Conservation (phyloP, 2,329 filamentous ascomycete species). For the Biscogniauxia sp. region DNA sequence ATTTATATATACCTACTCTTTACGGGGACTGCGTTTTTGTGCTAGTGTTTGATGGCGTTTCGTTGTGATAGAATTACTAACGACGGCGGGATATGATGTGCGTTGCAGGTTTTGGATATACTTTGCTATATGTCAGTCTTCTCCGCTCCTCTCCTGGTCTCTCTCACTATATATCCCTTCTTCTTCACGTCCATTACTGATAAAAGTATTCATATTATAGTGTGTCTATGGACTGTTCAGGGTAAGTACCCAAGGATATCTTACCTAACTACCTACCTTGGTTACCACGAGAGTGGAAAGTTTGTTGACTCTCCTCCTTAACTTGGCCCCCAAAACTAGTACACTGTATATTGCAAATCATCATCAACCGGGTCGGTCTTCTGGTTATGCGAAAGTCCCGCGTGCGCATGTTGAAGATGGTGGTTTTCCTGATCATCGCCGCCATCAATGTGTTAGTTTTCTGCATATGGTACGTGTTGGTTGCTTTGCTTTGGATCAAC, state of each 20-base stretch:
- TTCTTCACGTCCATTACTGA: background rate
- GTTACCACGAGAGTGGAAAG: too few relatives aligned
- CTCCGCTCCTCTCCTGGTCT: background rate
- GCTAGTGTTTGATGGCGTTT: too few relatives aligned
- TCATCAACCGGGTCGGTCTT: conserved; percentile 44
- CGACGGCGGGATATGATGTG: background rate
- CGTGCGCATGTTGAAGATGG: background rate
- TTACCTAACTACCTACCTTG: too few relatives aligned
- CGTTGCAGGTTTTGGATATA: background rate
- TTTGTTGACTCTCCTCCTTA: too few relatives aligned
- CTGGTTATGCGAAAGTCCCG: conserved; percentile 32
- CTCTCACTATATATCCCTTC: background rate
- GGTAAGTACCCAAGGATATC: background rate
- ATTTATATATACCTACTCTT: background rate
- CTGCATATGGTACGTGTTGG: background rate
- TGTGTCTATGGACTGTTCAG: background rate
- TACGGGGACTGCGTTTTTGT: too few relatives aligned
- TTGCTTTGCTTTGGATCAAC: conserved; percentile 20
- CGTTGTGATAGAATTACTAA: too few relatives aligned
- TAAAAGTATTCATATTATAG: background rate
- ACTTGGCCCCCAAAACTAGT: too few relatives aligned
- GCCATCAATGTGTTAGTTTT: background rate
- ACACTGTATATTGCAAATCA: conserved; percentile 45
- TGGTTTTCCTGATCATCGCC: background rate
- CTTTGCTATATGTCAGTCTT: background rate